These are phyloP conservation scores for Knoxdaviesia capensis DNA, from an alignment of 2,329 filamentous ascomycete genomes.

Conservation along the genomic window DNA sequence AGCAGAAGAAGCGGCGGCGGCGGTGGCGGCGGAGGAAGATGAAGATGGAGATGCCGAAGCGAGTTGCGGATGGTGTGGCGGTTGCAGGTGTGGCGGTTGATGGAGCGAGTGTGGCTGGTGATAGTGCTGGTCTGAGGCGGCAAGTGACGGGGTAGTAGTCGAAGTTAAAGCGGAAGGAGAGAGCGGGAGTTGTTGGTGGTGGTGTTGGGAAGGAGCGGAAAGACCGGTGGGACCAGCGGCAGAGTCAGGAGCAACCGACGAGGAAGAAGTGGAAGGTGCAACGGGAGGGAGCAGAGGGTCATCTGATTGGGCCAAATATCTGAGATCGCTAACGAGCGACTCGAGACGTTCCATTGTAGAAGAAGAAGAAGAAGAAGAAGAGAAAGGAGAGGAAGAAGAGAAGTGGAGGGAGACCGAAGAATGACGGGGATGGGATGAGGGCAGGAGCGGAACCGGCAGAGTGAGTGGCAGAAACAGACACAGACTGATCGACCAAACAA, in stretches of 20 bases:
- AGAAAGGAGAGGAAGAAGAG: not conserved
- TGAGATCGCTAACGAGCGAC: constrained; percentile 31
- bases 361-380: constrained; percentile 1
- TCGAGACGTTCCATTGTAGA: constrained; percentile 30
- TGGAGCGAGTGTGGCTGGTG: constrained; percentile 1
- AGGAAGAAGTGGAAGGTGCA: constrained; percentile 16
- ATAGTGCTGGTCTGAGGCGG: not conserved
- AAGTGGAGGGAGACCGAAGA: not conserved
- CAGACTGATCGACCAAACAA: too few relatives aligned
- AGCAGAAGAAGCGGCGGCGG: not conserved
- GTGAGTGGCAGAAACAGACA: too few relatives aligned
- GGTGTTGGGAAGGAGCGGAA: too few relatives aligned
- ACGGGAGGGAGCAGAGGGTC: constrained; percentile 3
- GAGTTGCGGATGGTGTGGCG: not conserved
- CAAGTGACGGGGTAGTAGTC: not conserved
- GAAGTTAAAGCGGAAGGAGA: not conserved
- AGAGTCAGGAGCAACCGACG: constrained; percentile 30
- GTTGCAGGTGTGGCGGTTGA: constrained; percentile 1
- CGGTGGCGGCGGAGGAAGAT: not conserved
- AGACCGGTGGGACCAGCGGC: constrained; percentile 6
- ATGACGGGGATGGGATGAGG: too few relatives aligned
- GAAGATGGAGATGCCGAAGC: not conserved
- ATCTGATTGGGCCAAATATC: constrained; percentile 22
- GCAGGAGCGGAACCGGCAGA: too few relatives aligned
- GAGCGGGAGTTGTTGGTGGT: constrained; percentile 12